Conservation (phyloP, 108 stramenopile genomes). For the Discostella stelligeroides region DNA sequence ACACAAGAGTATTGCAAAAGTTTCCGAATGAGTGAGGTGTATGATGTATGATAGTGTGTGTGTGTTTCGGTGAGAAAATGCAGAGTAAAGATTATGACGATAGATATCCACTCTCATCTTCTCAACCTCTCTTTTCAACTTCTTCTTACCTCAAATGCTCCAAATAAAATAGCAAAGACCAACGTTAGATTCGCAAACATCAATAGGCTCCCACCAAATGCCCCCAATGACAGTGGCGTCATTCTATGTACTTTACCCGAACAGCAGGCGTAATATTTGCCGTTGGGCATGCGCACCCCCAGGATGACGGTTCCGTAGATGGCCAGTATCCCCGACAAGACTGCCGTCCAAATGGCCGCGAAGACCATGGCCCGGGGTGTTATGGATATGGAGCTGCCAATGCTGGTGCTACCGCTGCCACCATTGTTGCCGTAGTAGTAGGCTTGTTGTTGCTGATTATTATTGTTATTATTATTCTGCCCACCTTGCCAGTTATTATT, state of each 20-base stretch:
- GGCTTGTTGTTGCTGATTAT: conserved; percentile 30
- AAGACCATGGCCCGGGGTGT: conserved; percentile 85
- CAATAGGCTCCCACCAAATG: conserved; percentile 80
- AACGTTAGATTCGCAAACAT: conserved; percentile 89
- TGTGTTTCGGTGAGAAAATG: too few species aligned
- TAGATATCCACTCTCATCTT: neutral
- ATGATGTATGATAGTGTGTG: too few species aligned
- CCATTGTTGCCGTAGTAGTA: conserved; percentile 46
- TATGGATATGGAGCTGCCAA: conserved; percentile 51
- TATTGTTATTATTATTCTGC: conserved; percentile 40
- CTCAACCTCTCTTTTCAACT: neutral
- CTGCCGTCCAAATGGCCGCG: conserved; percentile 82
- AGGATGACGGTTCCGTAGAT: conserved; percentile 81
- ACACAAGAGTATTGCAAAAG: too few species aligned
- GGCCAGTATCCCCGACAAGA: conserved; percentile 66
- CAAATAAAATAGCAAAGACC: conserved; percentile 64
- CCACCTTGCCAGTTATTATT: conserved; percentile 18
- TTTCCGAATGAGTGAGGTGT: too few species aligned
- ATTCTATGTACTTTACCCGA: conserved; percentile 72
- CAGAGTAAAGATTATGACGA: too few species aligned
- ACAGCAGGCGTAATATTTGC: conserved; percentile 82
- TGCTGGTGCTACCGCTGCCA: conserved; percentile 29
- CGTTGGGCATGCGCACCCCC: conserved; percentile 72
- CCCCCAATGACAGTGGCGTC: conserved; percentile 78
- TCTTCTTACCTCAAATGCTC: conserved; percentile 88